A percentile compares a stretch with the other conserved stretches of the same genome.
phyloP scores from a whole-genome alignment of 495 filamentous ascomycete genomes.

The Tuber melanosporum region DNA sequence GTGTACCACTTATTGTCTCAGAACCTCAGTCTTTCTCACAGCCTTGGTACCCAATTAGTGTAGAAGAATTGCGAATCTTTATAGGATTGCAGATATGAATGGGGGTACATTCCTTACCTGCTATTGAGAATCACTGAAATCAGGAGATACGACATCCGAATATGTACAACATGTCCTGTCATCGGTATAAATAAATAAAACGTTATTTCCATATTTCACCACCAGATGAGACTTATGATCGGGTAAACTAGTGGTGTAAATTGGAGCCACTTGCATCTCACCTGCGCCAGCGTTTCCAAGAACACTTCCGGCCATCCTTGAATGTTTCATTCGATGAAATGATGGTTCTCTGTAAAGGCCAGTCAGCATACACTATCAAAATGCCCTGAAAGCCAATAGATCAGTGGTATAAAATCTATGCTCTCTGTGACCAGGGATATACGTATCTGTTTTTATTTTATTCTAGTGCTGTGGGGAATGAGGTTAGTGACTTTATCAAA shows the following conservation, averaged over 20 bases:
- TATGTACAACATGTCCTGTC: conserved; percentile 11
- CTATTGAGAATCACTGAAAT: conserved; percentile 12
- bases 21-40: too few species aligned
- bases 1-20: too few species aligned
- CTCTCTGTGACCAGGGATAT: too few species aligned
- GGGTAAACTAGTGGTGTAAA: conserved; percentile 11
- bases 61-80: conserved; percentile 5
- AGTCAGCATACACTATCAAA: too few species aligned
- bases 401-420: conserved; percentile 1
- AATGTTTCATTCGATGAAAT: conserved; percentile 22
- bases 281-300: background rate
- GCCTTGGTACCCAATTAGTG: too few species aligned
- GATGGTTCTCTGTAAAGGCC: too few species aligned
- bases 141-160: conserved; percentile 10
- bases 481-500: background rate
- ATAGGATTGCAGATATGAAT: conserved; percentile 25
- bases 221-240: background rate
- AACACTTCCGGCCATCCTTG: background rate
- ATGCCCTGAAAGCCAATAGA: too few species aligned
- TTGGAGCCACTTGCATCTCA: conserved; percentile 13
- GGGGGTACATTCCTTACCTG: conserved; percentile 10
- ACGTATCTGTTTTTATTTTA: too few species aligned
- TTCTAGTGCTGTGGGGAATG: too few species aligned
- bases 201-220: conserved; percentile 13
- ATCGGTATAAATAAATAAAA: conserved; percentile 18